These are phyloP conservation scores for Jaapia argillacea DNA, from an alignment of 768 basidiomycete species.

Conservation along the genomic window DNA sequence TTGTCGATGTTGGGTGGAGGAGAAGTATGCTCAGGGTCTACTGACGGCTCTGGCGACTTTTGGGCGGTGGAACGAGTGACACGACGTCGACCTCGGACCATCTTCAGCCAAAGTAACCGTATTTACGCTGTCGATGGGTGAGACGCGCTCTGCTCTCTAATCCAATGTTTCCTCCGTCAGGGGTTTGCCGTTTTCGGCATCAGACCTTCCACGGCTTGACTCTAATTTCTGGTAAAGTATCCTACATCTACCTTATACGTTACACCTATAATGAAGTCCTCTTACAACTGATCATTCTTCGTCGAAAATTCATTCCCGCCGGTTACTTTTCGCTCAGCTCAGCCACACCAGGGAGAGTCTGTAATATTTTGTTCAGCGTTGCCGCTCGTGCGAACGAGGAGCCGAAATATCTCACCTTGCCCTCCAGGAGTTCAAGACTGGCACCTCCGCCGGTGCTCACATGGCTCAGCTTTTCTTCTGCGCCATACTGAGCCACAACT, in stretches of 20 bases:
- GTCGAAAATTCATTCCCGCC: no score
- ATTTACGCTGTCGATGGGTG: no score
- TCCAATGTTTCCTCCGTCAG: no score
- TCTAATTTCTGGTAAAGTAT: no score
- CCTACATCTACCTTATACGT: no score
- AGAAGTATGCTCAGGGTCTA: conserved; percentile 13
- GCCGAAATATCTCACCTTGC: conserved; percentile 57
- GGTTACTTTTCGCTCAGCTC: conserved; percentile 75
- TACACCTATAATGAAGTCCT: no score
- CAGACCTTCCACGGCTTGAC: no score
- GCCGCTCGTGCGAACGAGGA: neutral
- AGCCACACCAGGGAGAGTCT: conserved; percentile 87
- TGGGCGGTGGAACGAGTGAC: conserved; percentile 25
- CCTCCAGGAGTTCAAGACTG: conserved; percentile 91
- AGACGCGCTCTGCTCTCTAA: no score
- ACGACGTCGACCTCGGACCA: conserved; percentile 38
- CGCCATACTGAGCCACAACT: conserved; percentile 75
- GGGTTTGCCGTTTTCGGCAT: no score
- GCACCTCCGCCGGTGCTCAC: conserved; percentile 95
- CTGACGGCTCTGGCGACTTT: conserved; percentile 24
- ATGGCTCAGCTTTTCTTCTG: conserved; percentile 88
- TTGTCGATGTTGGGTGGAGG: neutral
- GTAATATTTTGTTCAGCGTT: conserved; percentile 2
- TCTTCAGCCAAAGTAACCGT: no score
- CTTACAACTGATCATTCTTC: no score